Base-by-base conservation (phyloP, 805 yeast species). In the Cyberlindnera petersonii region DNA sequence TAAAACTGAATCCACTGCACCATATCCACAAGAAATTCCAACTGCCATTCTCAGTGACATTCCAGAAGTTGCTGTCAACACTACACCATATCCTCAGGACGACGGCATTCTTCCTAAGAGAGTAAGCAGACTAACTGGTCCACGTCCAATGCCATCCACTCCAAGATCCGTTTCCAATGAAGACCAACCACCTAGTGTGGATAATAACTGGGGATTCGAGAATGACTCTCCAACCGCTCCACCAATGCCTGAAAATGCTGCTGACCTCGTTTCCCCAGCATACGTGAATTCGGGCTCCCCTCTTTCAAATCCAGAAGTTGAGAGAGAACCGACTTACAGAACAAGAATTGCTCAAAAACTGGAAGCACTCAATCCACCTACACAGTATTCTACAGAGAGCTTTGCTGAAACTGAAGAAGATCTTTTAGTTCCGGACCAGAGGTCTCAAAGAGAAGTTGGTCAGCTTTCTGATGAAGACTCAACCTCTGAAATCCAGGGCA, bases 141-240 rank as follows among this genome's bases (percentile, higher is more conserved):
- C 60, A 9, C 52, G 60, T 31, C 60, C 60, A 15, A 52, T 51
- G 54, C 58, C 60, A 5, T 6, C 37, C 13, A 22, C 48, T 5
- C 28, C 41, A 15, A 40, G 42, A 31, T 45, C 49, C 1, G 34
- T 44, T 7, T 31, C 40, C n/a, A n/a, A n/a, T n/a, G n/a, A n/a
- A n/a, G n/a, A n/a, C n/a, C n/a, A n/a, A n/a, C n/a, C n/a, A n/a
- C n/a, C n/a, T n/a, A n/a, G n/a, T n/a, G n/a, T n/a, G n/a, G n/a
- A n/a, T n/a, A n/a, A n/a, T n/a, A n/a, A n/a, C n/a, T n/a, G n/a
- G n/a, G n/a, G n/a, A n/a, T n/a, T n/a, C n/a, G n/a, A n/a, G n/a
- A n/a, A n/a, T n/a, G n/a, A n/a, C n/a, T n/a, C n/a, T n/a, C n/a
- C n/a, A n/a, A n/a, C n/a, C n/a, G n/a, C n/a, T n/a, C n/a, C n/a